A percentile compares a stretch with the other conserved stretches of the same genome.
These are phyloP conservation scores for Blumeriella jaapii DNA, from an alignment of 2,329 filamentous ascomycete genomes.

Conservation along the genomic window DNA sequence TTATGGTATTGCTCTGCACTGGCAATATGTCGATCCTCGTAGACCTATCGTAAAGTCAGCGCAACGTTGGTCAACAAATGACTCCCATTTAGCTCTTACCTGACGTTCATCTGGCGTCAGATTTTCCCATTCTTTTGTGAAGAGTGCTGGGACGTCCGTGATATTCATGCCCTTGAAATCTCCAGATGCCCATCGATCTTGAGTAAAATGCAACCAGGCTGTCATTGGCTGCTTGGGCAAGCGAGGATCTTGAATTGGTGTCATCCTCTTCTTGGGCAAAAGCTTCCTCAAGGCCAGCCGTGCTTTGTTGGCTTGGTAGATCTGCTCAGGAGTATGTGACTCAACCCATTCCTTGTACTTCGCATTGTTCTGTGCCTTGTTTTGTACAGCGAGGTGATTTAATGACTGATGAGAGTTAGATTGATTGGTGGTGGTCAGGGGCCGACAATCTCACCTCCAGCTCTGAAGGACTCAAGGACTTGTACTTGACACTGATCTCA, in stretches of 20 bases:
- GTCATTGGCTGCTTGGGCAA: slow-evolving; percentile 32
- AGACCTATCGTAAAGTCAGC: slow-evolving; percentile 18
- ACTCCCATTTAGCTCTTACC: slow-evolving; percentile 12
- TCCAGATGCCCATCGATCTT: slow-evolving; percentile 33
- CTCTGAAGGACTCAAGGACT: slow-evolving; percentile 26
- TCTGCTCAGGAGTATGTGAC: slow-evolving; percentile 42
- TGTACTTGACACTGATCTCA: slow-evolving; percentile 26
- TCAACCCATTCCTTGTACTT: slow-evolving; percentile 43
- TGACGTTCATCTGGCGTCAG: slow-evolving; percentile 36
- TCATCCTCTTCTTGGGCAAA: background rate
- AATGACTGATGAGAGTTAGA: slow-evolving; percentile 34
- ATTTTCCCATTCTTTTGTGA: slow-evolving; percentile 36
- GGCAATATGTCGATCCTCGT: slow-evolving; percentile 20
- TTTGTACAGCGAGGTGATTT: slow-evolving; percentile 38
- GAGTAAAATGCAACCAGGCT: slow-evolving; percentile 33
- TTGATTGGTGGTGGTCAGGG: too few species aligned
- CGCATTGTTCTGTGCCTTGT: slow-evolving; percentile 32
- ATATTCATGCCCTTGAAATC: slow-evolving; percentile 38
- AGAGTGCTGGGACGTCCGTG: slow-evolving; percentile 30
- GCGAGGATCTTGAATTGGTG: slow-evolving; percentile 41
- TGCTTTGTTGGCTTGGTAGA: slow-evolving; percentile 47
- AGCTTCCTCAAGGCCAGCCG: slow-evolving; percentile 28
- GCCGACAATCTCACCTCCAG: slow-evolving; percentile 28
- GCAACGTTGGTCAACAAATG: background rate
- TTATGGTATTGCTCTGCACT: slow-evolving; percentile 22